Evolutionary conservation across 768 basidiomycete genomes (phyloP).

Genomic region (Podaxis sp.): DNA sequence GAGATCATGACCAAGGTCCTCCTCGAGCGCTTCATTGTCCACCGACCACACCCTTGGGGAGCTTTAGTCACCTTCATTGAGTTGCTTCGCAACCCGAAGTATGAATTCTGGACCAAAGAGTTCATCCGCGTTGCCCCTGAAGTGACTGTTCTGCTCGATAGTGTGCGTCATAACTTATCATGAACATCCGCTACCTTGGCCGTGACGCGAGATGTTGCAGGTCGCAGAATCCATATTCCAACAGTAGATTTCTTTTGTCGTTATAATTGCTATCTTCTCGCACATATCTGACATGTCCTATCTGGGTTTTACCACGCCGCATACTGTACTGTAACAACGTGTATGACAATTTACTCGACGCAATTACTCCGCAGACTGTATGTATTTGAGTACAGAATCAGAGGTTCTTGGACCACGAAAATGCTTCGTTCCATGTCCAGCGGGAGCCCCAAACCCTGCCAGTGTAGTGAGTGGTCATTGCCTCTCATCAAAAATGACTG

Average conservation of each 20-base stretch:
- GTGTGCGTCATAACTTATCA: constrained; percentile 49
- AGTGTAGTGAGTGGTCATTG: not conserved
- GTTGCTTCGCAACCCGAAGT: constrained; percentile 85
- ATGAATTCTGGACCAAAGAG: constrained; percentile 89
- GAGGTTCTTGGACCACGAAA: constrained; percentile 16
- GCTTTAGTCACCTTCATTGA: constrained; percentile 92
- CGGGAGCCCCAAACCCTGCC: constrained; percentile 27
- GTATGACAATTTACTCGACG: constrained; percentile 23
- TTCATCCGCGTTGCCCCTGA: constrained; percentile 85
- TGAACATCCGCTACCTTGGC: constrained; percentile 8
- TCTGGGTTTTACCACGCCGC: constrained; percentile 60
- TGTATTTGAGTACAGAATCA: constrained; percentile 12
- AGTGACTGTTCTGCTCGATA: constrained; percentile 81
- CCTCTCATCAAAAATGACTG: not conserved
- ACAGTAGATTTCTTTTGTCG: constrained; percentile 63
- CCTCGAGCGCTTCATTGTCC: constrained; percentile 90
- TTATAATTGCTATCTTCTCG: constrained; percentile 72
- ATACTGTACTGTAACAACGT: constrained; percentile 88
- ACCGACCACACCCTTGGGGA: constrained; percentile 97
- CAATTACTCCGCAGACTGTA: not conserved
- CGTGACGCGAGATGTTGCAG: constrained; percentile 35
- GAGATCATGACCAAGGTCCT: constrained; percentile 88
- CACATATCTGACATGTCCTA: constrained; percentile 69
- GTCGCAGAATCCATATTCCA: constrained; percentile 79
- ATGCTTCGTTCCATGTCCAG: constrained; percentile 30